Percentiles rank a stretch among this genome's conserved stretches.
These are phyloP conservation scores for Pseudocercospora musae DNA, from an alignment of 2,329 filamentous ascomycete species.

Conservation along the genomic window DNA sequence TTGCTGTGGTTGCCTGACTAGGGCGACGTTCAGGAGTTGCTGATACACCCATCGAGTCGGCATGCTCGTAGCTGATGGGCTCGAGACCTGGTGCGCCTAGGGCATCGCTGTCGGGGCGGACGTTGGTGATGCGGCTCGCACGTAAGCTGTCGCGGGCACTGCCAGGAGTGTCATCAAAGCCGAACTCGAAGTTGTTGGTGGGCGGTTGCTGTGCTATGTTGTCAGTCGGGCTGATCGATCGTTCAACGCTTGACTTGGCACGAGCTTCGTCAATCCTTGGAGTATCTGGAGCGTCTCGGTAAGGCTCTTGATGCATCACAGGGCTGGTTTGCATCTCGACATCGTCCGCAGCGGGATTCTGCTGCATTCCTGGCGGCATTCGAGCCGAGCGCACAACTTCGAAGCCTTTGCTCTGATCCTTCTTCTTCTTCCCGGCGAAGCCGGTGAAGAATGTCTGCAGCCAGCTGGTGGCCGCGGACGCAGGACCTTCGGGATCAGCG, in stretches of 20 bases:
- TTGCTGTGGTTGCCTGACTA: slow-evolving; percentile 13
- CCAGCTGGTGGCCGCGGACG: slow-evolving; percentile 87
- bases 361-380: slow-evolving; percentile 71
- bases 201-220: slow-evolving; percentile 5
- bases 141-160: slow-evolving; percentile 5
- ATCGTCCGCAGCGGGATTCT: slow-evolving; percentile 54
- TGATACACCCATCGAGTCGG: slow-evolving; percentile 16
- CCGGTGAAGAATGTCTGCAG: slow-evolving; percentile 61
- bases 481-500: slow-evolving; percentile 87
- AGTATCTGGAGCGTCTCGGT: slow-evolving; percentile 29
- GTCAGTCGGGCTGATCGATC: slow-evolving; percentile 21
- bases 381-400: slow-evolving; percentile 90
- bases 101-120: slow-evolving; percentile 21
- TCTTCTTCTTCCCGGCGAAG: slow-evolving; percentile 67
- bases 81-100: slow-evolving; percentile 22
- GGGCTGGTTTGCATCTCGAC: slow-evolving; percentile 36
- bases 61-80: slow-evolving; percentile 22
- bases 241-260: slow-evolving; percentile 5
- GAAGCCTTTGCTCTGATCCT: slow-evolving; percentile 89
- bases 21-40: slow-evolving; percentile 11
- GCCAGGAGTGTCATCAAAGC: slow-evolving; percentile 13
- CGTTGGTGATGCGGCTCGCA: slow-evolving; percentile 12
- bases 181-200: slow-evolving; percentile 25
- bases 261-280: background rate
- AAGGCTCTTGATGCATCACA: slow-evolving; percentile 33